These are phyloP conservation scores for Tetragonia tetragonoides DNA, from an alignment of 148 eudicot species.

Conservation along the genomic window DNA sequence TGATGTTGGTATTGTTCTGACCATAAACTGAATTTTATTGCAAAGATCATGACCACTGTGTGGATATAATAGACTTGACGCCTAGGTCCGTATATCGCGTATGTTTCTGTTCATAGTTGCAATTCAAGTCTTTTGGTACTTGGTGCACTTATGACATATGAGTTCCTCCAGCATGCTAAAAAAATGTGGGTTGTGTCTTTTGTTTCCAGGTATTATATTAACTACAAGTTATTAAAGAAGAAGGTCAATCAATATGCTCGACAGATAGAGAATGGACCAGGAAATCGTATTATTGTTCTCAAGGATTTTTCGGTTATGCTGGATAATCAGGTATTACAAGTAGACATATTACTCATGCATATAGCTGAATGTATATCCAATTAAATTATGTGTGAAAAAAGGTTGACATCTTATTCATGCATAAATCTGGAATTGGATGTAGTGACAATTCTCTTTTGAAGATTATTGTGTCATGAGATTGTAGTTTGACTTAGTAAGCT, in stretches of 20 bases:
- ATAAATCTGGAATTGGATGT: background rate
- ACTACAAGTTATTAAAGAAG: conserved; percentile 68
- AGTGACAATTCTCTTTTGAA: background rate
- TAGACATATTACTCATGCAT: background rate
- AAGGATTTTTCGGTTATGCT: conserved; percentile 57
- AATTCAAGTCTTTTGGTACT: background rate
- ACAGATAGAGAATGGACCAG: conserved; percentile 44
- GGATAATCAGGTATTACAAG: conserved; percentile 51
- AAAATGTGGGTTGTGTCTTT: background rate
- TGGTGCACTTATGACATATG: background rate
- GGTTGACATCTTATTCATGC: background rate
- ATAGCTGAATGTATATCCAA: background rate
- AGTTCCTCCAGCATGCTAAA: background rate
- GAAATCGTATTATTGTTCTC: conserved; percentile 40
- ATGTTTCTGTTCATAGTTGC: background rate
- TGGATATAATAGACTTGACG: background rate
- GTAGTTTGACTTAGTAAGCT: background rate
- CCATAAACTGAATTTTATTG: background rate
- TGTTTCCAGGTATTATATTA: conserved; percentile 52
- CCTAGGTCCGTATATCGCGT: too few relatives aligned
- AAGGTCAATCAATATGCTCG: conserved; percentile 58
- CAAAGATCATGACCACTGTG: background rate
- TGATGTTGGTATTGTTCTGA: background rate
- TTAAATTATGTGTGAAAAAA: background rate
- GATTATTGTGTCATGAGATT: background rate